Evolutionary conservation across 2,329 filamentous ascomycete species (phyloP).

Genomic region (Sporothrix mexicana): DNA sequence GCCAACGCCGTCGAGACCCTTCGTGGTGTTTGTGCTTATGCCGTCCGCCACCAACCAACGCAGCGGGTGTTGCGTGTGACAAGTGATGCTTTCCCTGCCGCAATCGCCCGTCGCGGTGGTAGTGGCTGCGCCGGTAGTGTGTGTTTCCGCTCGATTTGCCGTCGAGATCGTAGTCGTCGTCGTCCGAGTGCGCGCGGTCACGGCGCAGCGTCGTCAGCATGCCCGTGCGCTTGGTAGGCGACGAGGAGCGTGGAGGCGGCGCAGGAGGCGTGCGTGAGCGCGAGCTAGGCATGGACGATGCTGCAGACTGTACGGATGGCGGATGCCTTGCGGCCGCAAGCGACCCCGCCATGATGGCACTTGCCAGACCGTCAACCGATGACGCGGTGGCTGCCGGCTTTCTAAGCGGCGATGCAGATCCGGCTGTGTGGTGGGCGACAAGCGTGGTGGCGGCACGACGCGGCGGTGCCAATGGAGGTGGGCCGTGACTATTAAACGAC

Average conservation of each 20-base stretch:
- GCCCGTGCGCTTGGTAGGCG: conserved; percentile 41
- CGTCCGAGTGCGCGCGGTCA: conserved; percentile 55
- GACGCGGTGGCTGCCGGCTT: conserved; percentile 38
- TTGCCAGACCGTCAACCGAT: conserved; percentile 67
- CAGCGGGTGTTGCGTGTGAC: conserved; percentile 36
- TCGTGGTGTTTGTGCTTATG: conserved; percentile 76
- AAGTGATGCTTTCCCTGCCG: conserved; percentile 42
- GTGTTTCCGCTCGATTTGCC: conserved; percentile 23
- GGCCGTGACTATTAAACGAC: background rate
- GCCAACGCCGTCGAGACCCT: conserved; percentile 75
- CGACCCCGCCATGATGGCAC: conserved; percentile 76
- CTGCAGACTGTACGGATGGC: conserved; percentile 44
- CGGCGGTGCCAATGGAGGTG: conserved; percentile 3
- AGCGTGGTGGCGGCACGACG: conserved; percentile 14
- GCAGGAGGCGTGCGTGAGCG: conserved; percentile 41
- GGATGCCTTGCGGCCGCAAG: conserved; percentile 67
- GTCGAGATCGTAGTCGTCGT: conserved; percentile 49
- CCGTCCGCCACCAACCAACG: conserved; percentile 49
- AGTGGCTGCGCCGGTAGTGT: conserved; percentile 34
- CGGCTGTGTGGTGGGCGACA: background rate
- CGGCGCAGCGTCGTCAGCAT: conserved; percentile 72
- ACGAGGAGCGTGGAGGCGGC: conserved; percentile 33
- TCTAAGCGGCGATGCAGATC: background rate
- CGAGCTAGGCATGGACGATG: conserved; percentile 39
- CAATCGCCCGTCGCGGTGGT: conserved; percentile 49